These are phyloP conservation scores for Linum usitatissimum DNA, from an alignment of 345 rosid species.

Conservation along the genomic window DNA sequence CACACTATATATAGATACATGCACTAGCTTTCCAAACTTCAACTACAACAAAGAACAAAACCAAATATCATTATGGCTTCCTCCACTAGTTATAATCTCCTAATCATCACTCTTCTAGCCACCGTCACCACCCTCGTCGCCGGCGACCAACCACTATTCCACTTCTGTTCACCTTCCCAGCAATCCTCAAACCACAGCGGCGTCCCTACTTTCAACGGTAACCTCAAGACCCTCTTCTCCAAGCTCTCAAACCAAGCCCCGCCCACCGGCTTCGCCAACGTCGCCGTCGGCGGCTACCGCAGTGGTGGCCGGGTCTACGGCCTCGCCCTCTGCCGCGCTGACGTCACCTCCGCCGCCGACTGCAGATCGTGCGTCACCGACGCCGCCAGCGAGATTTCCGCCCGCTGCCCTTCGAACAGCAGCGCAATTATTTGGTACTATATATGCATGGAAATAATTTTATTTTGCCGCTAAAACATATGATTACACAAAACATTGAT, in stretches of 20 bases:
- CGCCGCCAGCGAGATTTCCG: not conserved
- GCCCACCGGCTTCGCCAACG: not conserved
- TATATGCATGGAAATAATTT: too few species aligned
- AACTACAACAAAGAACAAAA: too few species aligned
- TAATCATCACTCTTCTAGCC: not conserved
- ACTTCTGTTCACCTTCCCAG: not conserved
- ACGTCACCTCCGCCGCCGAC: not conserved
- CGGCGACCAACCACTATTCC: not conserved
- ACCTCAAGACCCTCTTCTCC: not conserved
- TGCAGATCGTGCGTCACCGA: slow-evolving; percentile 5
- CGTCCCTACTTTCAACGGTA: not conserved
- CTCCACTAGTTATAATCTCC: not conserved
- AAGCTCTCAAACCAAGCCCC: not conserved
- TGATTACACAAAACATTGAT: too few species aligned
- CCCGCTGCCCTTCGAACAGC: not conserved
- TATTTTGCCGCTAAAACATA: too few species aligned
- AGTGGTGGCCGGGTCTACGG: not conserved
- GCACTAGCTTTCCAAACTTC: too few species aligned
- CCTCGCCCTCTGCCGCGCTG: slow-evolving; percentile 4
- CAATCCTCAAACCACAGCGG: not conserved
- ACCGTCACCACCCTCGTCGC: not conserved
- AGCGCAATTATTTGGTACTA: slow-evolving; percentile 4
- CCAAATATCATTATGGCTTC: not conserved
- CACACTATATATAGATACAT: too few species aligned
- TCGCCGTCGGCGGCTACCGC: not conserved